Evolutionary conservation across 805 yeast genomes (phyloP).

Genomic region (Lipomyces japonicus): DNA sequence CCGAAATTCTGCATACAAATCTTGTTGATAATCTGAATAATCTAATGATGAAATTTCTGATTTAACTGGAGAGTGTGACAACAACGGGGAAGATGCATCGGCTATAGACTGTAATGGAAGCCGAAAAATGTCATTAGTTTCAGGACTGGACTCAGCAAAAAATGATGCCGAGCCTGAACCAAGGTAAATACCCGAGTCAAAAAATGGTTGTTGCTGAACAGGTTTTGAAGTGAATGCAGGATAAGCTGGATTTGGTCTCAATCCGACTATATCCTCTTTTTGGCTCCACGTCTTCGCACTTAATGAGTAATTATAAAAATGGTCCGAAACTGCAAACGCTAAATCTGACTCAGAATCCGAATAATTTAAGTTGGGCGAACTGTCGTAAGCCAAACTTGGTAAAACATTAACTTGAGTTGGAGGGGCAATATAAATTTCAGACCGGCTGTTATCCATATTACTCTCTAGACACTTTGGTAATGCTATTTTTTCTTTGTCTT

Average conservation of each 20-base stretch:
- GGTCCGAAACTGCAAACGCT: conserved; percentile 8
- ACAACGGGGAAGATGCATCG: neutral
- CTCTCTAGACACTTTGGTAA: neutral
- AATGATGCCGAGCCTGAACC: neutral
- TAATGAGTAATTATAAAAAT: neutral
- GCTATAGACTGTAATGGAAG: neutral
- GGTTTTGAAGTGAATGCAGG: neutral
- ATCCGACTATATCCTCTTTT: conserved; percentile 1
- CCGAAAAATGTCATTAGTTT: neutral
- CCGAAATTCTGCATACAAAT: neutral
- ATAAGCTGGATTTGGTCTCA: neutral
- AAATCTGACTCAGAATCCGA: conserved; percentile 19
- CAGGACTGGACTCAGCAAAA: neutral
- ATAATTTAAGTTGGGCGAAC: conserved; percentile 16
- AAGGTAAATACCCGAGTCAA: conserved; percentile 1
- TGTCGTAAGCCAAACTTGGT: conserved; percentile 11
- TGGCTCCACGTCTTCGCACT: conserved; percentile 10
- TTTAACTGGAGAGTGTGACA: neutral
- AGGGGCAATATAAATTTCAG: neutral
- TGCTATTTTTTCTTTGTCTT: neutral
- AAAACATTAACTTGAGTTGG: neutral
- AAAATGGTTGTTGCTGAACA: neutral
- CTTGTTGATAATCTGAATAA: conserved; percentile 1
- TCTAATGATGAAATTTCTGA: conserved; percentile 9
- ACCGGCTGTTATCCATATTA: neutral